Base-by-base conservation (phyloP, 1,284 basidiomycete species). In the Naganishia liquefaciens region DNA sequence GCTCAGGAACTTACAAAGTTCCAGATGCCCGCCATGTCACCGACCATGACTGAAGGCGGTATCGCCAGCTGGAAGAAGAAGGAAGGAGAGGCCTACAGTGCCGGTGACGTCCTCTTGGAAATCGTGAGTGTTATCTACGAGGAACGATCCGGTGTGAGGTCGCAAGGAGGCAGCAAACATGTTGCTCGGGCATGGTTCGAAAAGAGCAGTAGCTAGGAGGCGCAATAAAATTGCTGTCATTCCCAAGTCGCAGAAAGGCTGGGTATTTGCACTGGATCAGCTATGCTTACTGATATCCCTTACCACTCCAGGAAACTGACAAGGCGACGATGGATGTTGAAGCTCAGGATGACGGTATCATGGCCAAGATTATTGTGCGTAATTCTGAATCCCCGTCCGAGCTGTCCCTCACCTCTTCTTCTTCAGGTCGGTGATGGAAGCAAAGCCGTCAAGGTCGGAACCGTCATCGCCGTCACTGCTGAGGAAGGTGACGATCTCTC, bases 251-350 rank as follows among this genome's bases (percentile, higher is more conserved):
- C n/a, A n/a, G n/a, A n/a, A n/a, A n/a, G n/a, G n/a, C n/a, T n/a
- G n/a, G n/a, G n/a, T n/a, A n/a, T n/a, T n/a, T n/a, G n/a, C n/a
- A n/a, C n/a, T 37, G 33, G 33, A 37, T 10, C 33, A 37, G 6
- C 9, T 13, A 10, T 37, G 33, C 13, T 37, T 37, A 23, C 46
- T 47, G 21, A 47, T 43, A 23, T 6, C 57, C 27, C n/a, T 15
- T 9, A 9, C 54, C n/a, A n/a, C 55, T 53, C 40, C 70, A 94
- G 92, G 94, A 98, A 87, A 98, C 95, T 57, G 94, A 98, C 87
- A 98, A 98, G 85, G 95, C 95, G 19, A 95, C 93, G 47, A 99
- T 99, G 80, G 95, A 99, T 80, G 95, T 99, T 28, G 95, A 99
- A 81, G 93, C 95, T 17, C 93, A 93, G 81, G 95, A 99, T 55